Base-by-base conservation (phyloP, 495 filamentous ascomycete species). In the Halenospora varia region DNA sequence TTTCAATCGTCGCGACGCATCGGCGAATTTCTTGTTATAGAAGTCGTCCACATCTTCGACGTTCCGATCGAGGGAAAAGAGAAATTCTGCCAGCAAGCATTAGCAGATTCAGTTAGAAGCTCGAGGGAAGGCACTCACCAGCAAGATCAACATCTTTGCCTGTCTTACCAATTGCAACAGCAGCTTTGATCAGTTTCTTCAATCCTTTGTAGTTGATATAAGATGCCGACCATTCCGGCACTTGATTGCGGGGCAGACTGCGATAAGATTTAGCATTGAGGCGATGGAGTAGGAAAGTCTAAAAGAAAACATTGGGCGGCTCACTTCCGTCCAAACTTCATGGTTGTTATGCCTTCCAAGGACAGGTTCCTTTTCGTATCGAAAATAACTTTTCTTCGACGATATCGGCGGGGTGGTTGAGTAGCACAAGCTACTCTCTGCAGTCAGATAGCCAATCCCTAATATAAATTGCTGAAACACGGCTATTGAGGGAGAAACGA, bases 181-280 rank as follows among this genome's bases (percentile, higher is more conserved):
- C 85, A 3, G 85, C 79, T 71, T 95, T 97, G 71, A 97, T 90
- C 45, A 96, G 80, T 77, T 94, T 93, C 75, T 98, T 98, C 67
- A 97, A 74, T 39, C 86, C 82, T 70, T 97, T 97, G 78, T 98
- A 98, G 69, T 96, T 87, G 75, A 98, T 96, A 66, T 98, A 98
- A 17, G 81, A 84, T 29, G 85, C 73, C 55, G 92, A 88, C 92
- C 92, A 98, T 73, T 98, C 94, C 10, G 94, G 94, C 55, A 97
- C 94, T 67, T 96, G 92, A 68, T 96, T 96, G 41, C 93, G 87
- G 11, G 91, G 78, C 51, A 98, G 80, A 75, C 86, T 91, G 67
- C 64, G 67, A 23, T 61, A 62, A 8, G 2, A 17, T 25, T 56
- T 23, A 53, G 48, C 17, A 46, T n/a, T n/a, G n/a, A n/a, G n/a